Conservation (phyloP, 495 filamentous ascomycete genomes). For the Hypomontagnella monticulosa region DNA sequence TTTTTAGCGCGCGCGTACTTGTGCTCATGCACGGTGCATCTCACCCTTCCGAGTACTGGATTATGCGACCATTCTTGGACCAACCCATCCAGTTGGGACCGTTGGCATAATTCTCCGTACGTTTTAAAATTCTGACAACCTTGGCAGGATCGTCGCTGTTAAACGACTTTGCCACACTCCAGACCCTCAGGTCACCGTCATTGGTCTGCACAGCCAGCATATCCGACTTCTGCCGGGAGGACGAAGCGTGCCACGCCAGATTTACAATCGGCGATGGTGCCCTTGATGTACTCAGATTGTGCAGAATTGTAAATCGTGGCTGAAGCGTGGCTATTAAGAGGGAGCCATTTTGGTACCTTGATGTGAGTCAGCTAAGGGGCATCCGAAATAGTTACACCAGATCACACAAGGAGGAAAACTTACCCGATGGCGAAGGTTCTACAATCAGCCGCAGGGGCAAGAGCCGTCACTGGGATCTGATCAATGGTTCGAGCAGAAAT, state of each 20-base stretch:
- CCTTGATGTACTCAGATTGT: slow-evolving; percentile 85
- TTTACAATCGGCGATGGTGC: slow-evolving; percentile 87
- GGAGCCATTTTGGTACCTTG: slow-evolving; percentile 92
- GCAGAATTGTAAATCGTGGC: slow-evolving; percentile 92
- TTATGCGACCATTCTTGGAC: slow-evolving; percentile 96
- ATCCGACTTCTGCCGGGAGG: slow-evolving; percentile 95
- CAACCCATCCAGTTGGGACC: slow-evolving; percentile 96
- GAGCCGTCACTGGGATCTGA: slow-evolving; percentile 86
- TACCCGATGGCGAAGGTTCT: slow-evolving; percentile 97
- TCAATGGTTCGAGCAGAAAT: slow-evolving; percentile 92
- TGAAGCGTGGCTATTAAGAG: slow-evolving; percentile 89
- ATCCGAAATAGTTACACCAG: slow-evolving; percentile 23
- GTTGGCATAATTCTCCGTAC: slow-evolving; percentile 73
- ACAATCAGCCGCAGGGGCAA: slow-evolving; percentile 92
- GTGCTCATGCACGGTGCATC: slow-evolving; percentile 53
- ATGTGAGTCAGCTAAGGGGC: slow-evolving; percentile 44
- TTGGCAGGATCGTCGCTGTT: slow-evolving; percentile 77
- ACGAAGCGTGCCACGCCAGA: slow-evolving; percentile 97
- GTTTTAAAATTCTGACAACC: slow-evolving; percentile 87
- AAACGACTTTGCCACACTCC: slow-evolving; percentile 92
- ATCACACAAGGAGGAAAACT: slow-evolving; percentile 39
- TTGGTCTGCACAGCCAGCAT: slow-evolving; percentile 95
- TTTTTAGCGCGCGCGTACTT: slow-evolving; percentile 54
- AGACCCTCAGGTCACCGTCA: slow-evolving; percentile 93
- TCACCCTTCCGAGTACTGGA: slow-evolving; percentile 93